Percentiles rank a stretch among this genome's conserved stretches.
phyloP scores from a whole-genome alignment of 108 stramenopile genomes.

The Conticribra weissflogii region DNA sequence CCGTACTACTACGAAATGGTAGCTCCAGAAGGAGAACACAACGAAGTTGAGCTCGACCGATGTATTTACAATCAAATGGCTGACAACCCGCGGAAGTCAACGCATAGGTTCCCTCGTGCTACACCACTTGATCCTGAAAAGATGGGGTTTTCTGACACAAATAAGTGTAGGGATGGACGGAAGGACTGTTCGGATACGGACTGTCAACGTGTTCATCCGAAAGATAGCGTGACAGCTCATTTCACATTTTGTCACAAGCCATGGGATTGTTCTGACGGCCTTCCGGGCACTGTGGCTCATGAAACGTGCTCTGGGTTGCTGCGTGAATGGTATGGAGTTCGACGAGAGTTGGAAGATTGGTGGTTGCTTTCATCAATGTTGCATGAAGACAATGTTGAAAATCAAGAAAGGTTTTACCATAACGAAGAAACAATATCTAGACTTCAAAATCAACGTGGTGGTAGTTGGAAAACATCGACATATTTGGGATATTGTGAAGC shows the following conservation, averaged over 20 bases:
- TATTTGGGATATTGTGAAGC: conserved; percentile 30
- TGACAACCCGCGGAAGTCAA: conserved; percentile 54
- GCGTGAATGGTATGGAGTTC: conserved; percentile 45
- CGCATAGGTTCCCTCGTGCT: conserved; percentile 39
- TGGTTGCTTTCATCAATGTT: conserved; percentile 24
- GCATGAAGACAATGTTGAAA: background rate
- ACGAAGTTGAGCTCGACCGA: conserved; percentile 56
- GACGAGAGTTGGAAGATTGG: conserved; percentile 52
- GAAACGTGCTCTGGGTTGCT: conserved; percentile 43
- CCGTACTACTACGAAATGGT: conserved; percentile 75
- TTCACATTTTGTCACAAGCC: conserved; percentile 78
- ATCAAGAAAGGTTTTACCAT: conserved; percentile 21
- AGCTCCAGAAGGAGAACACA: conserved; percentile 27
- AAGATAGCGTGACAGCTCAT: conserved; percentile 54
- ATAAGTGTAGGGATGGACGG: conserved; percentile 49
- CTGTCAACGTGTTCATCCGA: conserved; percentile 51
- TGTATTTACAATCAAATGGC: conserved; percentile 74
- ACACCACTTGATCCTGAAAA: conserved; percentile 38
- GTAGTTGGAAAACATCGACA: conserved; percentile 1
- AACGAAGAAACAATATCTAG: conserved; percentile 16
- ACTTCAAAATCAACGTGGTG: conserved; percentile 7
- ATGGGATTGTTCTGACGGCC: conserved; percentile 54
- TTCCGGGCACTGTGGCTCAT: conserved; percentile 39
- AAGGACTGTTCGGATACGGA: conserved; percentile 57
- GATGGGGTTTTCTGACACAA: conserved; percentile 46